A percentile compares a stretch with the other conserved stretches of the same genome.
phyloP scores from a whole-genome alignment of 306 rosid species.

The Geum urbanum region DNA sequence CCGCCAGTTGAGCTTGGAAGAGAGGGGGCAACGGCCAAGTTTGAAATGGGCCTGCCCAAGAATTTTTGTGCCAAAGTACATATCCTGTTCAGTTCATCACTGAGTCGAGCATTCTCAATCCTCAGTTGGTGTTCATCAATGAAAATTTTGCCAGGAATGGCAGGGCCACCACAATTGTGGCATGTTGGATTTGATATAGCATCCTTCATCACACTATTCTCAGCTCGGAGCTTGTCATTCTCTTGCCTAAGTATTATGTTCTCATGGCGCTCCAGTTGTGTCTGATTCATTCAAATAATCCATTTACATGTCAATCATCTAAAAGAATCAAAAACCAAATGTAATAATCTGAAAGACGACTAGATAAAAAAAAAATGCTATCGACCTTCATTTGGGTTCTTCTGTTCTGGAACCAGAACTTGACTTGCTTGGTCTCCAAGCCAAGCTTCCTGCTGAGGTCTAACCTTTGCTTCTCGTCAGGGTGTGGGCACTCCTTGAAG shows the following conservation, averaged over 20 bases:
- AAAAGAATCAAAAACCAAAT: neutral
- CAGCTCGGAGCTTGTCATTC: conserved; percentile 79
- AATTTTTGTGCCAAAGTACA: conserved; percentile 53
- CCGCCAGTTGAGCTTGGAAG: conserved; percentile 35
- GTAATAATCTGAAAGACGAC: conserved; percentile 2
- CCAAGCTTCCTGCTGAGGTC: conserved; percentile 69
- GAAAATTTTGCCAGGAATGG: conserved; percentile 71
- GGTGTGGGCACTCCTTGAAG: conserved; percentile 85
- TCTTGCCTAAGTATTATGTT: conserved; percentile 74
- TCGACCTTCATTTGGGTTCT: conserved; percentile 91
- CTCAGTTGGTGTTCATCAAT: conserved; percentile 75
- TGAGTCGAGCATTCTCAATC: conserved; percentile 72
- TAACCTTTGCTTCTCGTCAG: conserved; percentile 86
- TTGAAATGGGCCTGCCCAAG: conserved; percentile 57
- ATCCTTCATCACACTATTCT: conserved; percentile 63
- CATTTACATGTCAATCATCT: conserved; percentile 13
- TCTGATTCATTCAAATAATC: conserved; percentile 43
- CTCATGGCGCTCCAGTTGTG: conserved; percentile 87
- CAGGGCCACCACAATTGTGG: conserved; percentile 72
- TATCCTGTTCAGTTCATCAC: conserved; percentile 61
- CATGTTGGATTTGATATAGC: conserved; percentile 69
- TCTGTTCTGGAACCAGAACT: conserved; percentile 94
- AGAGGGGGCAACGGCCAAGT: conserved; percentile 36
- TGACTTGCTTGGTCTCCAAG: conserved; percentile 79
- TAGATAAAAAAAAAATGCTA: neutral